Evolutionary conservation across 1,139 yeast genomes (phyloP).

Genomic region (Protomyces arabidopsidicola): DNA sequence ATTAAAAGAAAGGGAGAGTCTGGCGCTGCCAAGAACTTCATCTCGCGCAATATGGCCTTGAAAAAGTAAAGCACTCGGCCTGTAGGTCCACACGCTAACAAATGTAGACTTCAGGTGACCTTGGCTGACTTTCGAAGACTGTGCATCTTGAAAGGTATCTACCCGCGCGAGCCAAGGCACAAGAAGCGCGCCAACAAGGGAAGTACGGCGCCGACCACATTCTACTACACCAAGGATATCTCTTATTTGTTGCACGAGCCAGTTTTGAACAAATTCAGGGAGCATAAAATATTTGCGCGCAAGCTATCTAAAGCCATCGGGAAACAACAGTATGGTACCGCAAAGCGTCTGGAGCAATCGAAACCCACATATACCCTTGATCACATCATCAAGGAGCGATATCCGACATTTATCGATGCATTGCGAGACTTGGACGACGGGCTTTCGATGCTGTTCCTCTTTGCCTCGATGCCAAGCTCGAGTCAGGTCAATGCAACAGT

Average conservation of each 20-base stretch:
- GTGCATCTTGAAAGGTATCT: constrained; percentile 74
- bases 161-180: constrained; percentile 92
- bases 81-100: background rate
- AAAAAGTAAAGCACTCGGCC: constrained; percentile 48
- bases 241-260: constrained; percentile 96
- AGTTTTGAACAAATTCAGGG: constrained; percentile 82
- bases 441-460: constrained; percentile 85
- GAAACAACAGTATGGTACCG: constrained; percentile 84
- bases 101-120: constrained; percentile 65
- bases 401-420: constrained; percentile 91
- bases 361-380: constrained; percentile 84
- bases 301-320: constrained; percentile 87
- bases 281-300: constrained; percentile 88
- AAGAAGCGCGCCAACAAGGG: constrained; percentile 97
- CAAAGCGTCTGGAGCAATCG: constrained; percentile 74
- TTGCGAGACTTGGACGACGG: constrained; percentile 93
- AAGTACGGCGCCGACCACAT: constrained; percentile 90
- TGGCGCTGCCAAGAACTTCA: constrained; percentile 88
- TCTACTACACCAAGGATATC: constrained; percentile 89
- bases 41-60: constrained; percentile 93
- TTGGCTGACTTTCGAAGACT: constrained; percentile 94
- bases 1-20: constrained; percentile 41
- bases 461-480: constrained; percentile 92
- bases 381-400: constrained; percentile 87
- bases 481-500: constrained; percentile 72